A percentile compares a stretch with the other conserved stretches of the same genome.
These are phyloP conservation scores for Trametes sp. DNA, from an alignment of 1,284 basidiomycete genomes.

Conservation along the genomic window DNA sequence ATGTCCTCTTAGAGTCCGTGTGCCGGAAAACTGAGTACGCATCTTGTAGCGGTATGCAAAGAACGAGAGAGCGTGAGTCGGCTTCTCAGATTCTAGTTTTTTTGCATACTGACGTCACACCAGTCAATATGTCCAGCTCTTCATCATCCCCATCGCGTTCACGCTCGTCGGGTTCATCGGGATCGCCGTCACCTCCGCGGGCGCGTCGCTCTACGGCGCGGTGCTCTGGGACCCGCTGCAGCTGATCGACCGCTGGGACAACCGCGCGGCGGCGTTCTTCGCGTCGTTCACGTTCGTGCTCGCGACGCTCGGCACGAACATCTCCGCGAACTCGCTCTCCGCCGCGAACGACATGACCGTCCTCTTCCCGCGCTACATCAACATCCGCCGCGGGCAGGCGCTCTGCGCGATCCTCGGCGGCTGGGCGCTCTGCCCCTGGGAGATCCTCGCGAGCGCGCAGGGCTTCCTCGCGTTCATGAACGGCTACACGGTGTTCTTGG, in stretches of 20 bases:
- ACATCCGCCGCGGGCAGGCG: slow-evolving; percentile 78
- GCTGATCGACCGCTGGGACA: slow-evolving; percentile 75
- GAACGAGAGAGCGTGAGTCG: slow-evolving; percentile 59
- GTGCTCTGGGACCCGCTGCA: slow-evolving; percentile 57
- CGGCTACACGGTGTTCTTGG: slow-evolving; percentile 77
- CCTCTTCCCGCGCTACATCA: slow-evolving; percentile 72
- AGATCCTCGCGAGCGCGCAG: slow-evolving; percentile 57
- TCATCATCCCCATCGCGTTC: slow-evolving; percentile 75
- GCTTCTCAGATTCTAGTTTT: not conserved
- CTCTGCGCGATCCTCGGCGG: slow-evolving; percentile 78
- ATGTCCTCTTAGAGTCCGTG: not conserved
- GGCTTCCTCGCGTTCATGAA: slow-evolving; percentile 67
- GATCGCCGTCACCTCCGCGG: slow-evolving; percentile 75
- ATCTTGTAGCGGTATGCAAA: slow-evolving; percentile 63
- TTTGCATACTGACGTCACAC: not conserved
- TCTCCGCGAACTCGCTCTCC: slow-evolving; percentile 78
- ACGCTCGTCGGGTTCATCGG: slow-evolving; percentile 64
- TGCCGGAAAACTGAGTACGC: not conserved
- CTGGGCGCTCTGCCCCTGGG: slow-evolving; percentile 65
- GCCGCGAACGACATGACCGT: slow-evolving; percentile 83
- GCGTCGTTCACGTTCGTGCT: slow-evolving; percentile 72
- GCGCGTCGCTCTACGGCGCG: slow-evolving; percentile 66
- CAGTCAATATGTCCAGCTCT: slow-evolving; percentile 73
- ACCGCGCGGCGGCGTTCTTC: slow-evolving; percentile 83
- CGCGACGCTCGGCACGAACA: slow-evolving; percentile 77